Percentiles rank a stretch among this genome's conserved stretches.
phyloP scores from a whole-genome alignment of 352 stramenopile species.

The Phytophthora aleatoria region DNA sequence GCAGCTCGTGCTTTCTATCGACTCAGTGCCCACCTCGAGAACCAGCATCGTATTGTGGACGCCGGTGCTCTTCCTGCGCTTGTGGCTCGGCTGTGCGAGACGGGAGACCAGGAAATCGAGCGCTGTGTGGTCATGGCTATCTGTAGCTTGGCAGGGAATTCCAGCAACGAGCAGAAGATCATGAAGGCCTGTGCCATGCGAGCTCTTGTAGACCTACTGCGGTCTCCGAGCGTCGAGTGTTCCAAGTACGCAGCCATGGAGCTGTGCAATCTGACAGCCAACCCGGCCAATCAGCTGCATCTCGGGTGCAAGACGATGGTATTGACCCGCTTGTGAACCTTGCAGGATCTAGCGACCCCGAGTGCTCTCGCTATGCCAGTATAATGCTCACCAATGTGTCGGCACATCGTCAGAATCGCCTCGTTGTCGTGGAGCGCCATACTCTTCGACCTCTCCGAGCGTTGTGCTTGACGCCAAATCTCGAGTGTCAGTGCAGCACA shows the following conservation, averaged over 20 bases:
- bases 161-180: conserved; percentile 74
- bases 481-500: conserved; percentile 92
- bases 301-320: conserved; percentile 78
- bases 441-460: conserved; percentile 79
- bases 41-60: conserved; percentile 89
- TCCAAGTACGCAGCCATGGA: conserved; percentile 93
- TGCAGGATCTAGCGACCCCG: conserved; percentile 62
- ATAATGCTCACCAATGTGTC: conserved; percentile 96
- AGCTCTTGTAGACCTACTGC: conserved; percentile 67
- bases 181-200: conserved; percentile 76
- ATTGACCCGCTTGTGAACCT: conserved; percentile 85
- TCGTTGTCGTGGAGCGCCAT: conserved; percentile 88
- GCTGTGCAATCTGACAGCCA: conserved; percentile 94
- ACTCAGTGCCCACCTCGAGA: conserved; percentile 83
- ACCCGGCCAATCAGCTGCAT: conserved; percentile 89
- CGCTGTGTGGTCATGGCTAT: conserved; percentile 82
- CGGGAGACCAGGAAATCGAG: conserved; percentile 62
- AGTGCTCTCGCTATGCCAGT: conserved; percentile 88
- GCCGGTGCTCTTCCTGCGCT: conserved; percentile 80
- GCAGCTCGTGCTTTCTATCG: conserved; percentile 89
- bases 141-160: conserved; percentile 85
- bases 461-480: conserved; percentile 78
- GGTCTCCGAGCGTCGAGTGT: conserved; percentile 54
- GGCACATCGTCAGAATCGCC: conserved; percentile 86
- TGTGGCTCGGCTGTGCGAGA: conserved; percentile 56